Conservation (phyloP, 2,329 filamentous ascomycete genomes). For the Xylaria sp. region DNA sequence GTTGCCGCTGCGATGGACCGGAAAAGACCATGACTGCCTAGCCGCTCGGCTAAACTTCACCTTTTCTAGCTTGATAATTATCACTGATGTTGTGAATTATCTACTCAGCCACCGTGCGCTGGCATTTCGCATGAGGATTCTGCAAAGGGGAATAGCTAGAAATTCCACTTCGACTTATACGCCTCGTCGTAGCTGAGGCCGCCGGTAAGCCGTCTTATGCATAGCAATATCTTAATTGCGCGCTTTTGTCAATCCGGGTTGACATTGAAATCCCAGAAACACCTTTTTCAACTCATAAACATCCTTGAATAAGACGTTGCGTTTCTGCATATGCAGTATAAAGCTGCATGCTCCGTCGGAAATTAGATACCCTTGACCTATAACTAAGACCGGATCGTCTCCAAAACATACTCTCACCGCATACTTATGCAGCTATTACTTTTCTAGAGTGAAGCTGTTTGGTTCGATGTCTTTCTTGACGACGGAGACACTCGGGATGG, state of each 20-base stretch:
- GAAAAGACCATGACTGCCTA: slow-evolving; percentile 16
- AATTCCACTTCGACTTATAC: slow-evolving; percentile 27
- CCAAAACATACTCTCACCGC: neutral
- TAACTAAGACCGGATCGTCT: neutral
- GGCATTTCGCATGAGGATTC: slow-evolving; percentile 18
- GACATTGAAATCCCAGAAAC: neutral
- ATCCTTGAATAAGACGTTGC: neutral
- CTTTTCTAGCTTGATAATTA: slow-evolving; percentile 1
- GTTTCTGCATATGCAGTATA: slow-evolving; percentile 6
- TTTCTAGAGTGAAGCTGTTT: neutral
- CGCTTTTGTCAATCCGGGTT: neutral
- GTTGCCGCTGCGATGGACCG: neutral
- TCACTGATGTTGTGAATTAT: slow-evolving; percentile 1
- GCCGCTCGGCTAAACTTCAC: slow-evolving; percentile 11
- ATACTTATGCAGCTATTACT: neutral
- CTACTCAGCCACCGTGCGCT: slow-evolving; percentile 20
- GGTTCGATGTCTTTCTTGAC: neutral
- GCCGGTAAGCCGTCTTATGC: neutral
- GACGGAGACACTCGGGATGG: neutral
- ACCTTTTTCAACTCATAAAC: neutral
- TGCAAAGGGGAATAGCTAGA: neutral
- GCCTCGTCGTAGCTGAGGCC: slow-evolving; percentile 17
- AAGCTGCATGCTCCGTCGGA: neutral
- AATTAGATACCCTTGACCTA: neutral
- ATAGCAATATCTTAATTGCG: neutral